Conservation (phyloP, 2,329 filamentous ascomycete genomes). For the Apiospora saccharicola region DNA sequence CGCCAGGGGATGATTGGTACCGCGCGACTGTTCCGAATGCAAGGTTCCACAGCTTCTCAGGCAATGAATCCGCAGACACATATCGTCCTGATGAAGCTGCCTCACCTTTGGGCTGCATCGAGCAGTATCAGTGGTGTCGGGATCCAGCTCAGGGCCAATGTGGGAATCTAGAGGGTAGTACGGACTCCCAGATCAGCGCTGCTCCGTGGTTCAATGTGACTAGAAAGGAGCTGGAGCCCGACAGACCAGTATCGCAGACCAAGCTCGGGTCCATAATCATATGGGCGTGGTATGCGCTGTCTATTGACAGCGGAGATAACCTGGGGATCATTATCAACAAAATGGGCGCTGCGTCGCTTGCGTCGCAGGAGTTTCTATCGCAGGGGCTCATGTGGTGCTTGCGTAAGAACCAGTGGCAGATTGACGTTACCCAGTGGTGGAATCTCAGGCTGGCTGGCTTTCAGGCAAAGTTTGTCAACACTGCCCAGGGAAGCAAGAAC, state of each 20-base stretch:
- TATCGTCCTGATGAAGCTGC: not conserved
- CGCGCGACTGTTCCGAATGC: too few relatives aligned
- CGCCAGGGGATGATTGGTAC: too few relatives aligned
- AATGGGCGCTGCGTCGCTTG: not conserved
- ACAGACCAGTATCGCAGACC: not conserved
- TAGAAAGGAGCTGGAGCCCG: not conserved
- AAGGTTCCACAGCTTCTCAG: too few relatives aligned
- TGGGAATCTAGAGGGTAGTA: not conserved
- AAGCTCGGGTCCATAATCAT: not conserved
- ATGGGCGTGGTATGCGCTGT: not conserved
- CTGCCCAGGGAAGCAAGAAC: not conserved
- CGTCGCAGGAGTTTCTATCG: not conserved
- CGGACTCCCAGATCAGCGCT: not conserved
- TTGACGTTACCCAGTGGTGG: conserved; percentile 18
- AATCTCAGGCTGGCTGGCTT: not conserved
- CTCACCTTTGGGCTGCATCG: conserved; percentile 14
- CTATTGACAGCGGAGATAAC: too few relatives aligned
- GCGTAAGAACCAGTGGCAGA: conserved; percentile 11
- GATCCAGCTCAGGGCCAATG: conserved; percentile 10
- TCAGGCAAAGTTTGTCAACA: not conserved
- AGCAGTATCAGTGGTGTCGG: conserved; percentile 21
- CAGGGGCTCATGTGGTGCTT: not conserved
- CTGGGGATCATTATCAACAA: not conserved
- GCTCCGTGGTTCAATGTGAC: not conserved
- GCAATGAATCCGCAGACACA: too few relatives aligned